These are phyloP conservation scores for Xylariaceae sp. DNA, from an alignment of 2,329 filamentous ascomycete genomes.

Conservation along the genomic window DNA sequence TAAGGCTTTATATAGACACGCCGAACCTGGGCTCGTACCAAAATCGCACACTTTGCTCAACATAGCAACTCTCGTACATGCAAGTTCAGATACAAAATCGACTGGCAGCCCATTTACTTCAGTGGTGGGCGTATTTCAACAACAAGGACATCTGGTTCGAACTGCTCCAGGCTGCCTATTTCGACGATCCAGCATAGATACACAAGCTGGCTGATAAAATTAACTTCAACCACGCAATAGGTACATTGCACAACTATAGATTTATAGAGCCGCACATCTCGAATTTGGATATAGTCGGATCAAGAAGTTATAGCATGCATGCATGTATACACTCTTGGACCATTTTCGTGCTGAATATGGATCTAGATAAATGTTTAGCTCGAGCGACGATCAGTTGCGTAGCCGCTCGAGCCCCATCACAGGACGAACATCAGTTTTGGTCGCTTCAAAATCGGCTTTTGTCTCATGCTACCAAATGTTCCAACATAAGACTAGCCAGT, in stretches of 20 bases:
- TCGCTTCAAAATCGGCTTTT: constrained; percentile 5
- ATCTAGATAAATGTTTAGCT: constrained; percentile 2
- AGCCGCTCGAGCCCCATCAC: not conserved
- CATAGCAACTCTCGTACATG: constrained; percentile 9
- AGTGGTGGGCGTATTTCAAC: constrained; percentile 10
- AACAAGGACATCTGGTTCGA: constrained; percentile 10
- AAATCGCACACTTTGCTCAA: constrained; percentile 12
- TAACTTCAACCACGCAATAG: constrained; percentile 6
- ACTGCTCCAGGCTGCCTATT: constrained; percentile 3
- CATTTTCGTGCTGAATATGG: constrained; percentile 3
- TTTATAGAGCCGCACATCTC: constrained; percentile 8
- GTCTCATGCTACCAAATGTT: constrained; percentile 4
- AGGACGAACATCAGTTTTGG: constrained; percentile 1
- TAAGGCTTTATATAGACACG: constrained; percentile 3
- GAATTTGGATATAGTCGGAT: constrained; percentile 3
- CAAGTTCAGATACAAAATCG: constrained; percentile 8
- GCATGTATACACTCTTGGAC: constrained; percentile 9
- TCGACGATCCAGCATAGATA: constrained; percentile 3
- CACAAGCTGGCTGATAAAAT: constrained; percentile 7
- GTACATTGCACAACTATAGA: constrained; percentile 8
- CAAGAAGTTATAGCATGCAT: constrained; percentile 13
- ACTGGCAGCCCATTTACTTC: constrained; percentile 9
- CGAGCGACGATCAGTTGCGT: not conserved
- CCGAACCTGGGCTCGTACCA: constrained; percentile 10
- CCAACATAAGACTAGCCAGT: not conserved